phyloP scores from a whole-genome alignment of 225 moss, liverwort and hornwort species.

The Thuidium tamariscinum region DNA sequence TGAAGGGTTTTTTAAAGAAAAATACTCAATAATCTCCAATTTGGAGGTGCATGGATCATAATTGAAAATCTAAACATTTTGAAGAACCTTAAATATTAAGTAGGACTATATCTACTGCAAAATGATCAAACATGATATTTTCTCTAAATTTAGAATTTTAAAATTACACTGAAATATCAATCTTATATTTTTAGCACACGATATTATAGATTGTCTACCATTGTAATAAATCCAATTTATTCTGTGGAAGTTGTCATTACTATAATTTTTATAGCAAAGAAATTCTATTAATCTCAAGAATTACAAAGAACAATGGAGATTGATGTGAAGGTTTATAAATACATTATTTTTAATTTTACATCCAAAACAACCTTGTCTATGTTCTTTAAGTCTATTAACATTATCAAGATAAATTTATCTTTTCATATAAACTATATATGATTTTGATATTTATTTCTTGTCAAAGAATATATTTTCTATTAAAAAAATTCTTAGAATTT shows the following conservation, averaged over 20 bases:
- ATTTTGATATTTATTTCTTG: background rate
- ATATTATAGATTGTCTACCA: background rate
- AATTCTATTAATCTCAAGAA: background rate
- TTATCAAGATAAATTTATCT: background rate
- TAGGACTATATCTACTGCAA: too few species aligned
- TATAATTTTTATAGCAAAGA: background rate
- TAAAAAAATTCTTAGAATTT: background rate
- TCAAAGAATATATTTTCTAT: background rate
- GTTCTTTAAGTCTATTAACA: background rate
- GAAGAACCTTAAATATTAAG: fast-evolving
- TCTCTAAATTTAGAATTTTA: too few species aligned
- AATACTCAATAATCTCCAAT: too few species aligned
- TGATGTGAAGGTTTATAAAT: background rate
- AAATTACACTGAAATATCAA: too few species aligned
- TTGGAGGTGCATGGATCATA: too few species aligned
- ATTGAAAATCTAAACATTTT: too few species aligned
- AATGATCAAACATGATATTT: too few species aligned
- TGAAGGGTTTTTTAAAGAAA: too few species aligned
- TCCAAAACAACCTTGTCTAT: background rate
- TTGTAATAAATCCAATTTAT: background rate
- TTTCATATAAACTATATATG: background rate
- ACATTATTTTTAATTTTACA: background rate
- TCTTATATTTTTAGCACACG: too few species aligned
- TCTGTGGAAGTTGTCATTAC: background rate
- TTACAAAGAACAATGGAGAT: background rate